Base-by-base conservation (phyloP, 331 rosid genomes). In the Ulmus americana region DNA sequence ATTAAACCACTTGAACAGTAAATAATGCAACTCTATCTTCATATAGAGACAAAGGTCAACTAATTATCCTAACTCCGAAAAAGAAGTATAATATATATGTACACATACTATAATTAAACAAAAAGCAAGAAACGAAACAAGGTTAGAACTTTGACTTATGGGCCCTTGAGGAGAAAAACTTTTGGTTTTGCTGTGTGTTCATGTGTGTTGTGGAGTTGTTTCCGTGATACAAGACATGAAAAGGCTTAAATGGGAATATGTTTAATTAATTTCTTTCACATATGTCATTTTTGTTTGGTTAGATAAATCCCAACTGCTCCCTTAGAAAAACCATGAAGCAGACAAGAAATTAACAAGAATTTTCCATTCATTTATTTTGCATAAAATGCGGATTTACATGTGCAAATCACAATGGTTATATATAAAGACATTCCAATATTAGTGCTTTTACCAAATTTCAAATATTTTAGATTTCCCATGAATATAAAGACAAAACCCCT, bases 231-330 rank as follows among this genome's bases (percentile, higher is more conserved):
- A 59, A 59, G 83, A 82, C 82, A 80, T 41, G 60, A 62, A 65
- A 57, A 64, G 60, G 20, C 65, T 22, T 61, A 55, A 2, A 20
- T 14, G 71, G 60, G 71, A 63, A 55, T 43, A 74, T 64, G 72
- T 64, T 67, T 51, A 56, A 13, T 28, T 28, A 28, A 0, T 45
- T 66, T 70, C 39, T 69, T 53, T 45, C 72, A 74, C 39, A 39
- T 12, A 28, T 5, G 6, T 66, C 49, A 57, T 74, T 68, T 75
- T 50, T 70, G 65, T 81, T 76, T 72, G 46, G 82, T 78, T 78
- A 78, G 77, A 81, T 75, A 73, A 67, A 80, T 72, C 80, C 80
- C 69, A 94, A 94, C 97, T 85, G 86, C 99, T 84, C 97, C 91
- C 88, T 85, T 85, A 77, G 97, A 94, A 90, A 28, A 86, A 80